Base-by-base conservation (phyloP, 345 rosid species). In the Syzygium aromaticum region DNA sequence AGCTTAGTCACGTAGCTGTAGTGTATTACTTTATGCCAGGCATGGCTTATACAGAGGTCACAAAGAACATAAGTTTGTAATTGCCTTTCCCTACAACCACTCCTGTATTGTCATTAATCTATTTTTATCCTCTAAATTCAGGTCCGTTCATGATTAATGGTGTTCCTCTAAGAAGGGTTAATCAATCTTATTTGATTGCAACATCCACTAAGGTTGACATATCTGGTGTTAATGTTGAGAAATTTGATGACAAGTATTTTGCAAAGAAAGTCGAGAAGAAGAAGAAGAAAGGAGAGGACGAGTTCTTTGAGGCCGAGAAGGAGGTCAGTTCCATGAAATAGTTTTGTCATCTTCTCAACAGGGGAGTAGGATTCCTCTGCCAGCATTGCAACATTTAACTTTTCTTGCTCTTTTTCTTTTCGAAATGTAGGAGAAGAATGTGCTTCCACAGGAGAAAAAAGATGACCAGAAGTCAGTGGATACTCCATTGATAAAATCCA, bases 401-500 rank as follows among this genome's bases (percentile, higher is more conserved):
- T 85, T 38, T 85, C 23, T 77, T 7, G 54, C 13, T 40, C 25
- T 21, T 84, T 3, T 11, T 16, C 22, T 85, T 2, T 14, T 38
- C 23, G 0, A 28, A 61, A 56, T 38, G 86, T 89, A 97, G 98
- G 96, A 92, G 86, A 94, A 96, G 89, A 96, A 91, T 30, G 91
- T 52, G 25, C 88, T 96, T 17, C 98, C 98, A 5, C 94, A 92
- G 84, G 97, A 90, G 90, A 96, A 92, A 92, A 97, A 96, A 87
- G 99, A 97, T 3, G 96, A 96, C 77, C 99, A 96, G 92, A 96
- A 97, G 86, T 59, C 93, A 3, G 90, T 97, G 1, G 99, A 97
- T 63, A 49, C 95, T 17, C 86, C 92, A 21, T 80, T 97, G 88
- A 88, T 97, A 85, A 94, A 94, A 87, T 54, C 94, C 87, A 93